Evolutionary conservation across 2,329 filamentous ascomycete species (phyloP).

Genomic region (Trichoderma brevicompactum): DNA sequence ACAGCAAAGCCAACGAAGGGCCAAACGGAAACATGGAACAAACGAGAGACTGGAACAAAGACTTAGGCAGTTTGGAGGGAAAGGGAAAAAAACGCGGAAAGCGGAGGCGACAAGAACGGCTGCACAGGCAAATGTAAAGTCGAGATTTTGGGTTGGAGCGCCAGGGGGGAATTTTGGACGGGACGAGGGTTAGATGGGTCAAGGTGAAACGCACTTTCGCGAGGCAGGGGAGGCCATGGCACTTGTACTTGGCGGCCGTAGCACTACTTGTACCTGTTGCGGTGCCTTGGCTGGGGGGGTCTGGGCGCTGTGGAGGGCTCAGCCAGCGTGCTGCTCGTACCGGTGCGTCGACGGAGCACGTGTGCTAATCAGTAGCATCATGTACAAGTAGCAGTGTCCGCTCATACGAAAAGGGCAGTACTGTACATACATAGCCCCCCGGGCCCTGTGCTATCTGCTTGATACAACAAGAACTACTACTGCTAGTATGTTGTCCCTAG

Average conservation of each 20-base stretch:
- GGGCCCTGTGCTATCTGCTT: too few species aligned
- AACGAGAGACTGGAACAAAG: constrained; percentile 28
- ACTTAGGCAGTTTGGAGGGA: constrained; percentile 13
- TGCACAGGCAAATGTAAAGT: not conserved
- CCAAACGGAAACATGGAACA: constrained; percentile 19
- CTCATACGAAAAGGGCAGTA: too few species aligned
- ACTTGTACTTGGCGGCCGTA: constrained; percentile 5
- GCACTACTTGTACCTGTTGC: not conserved
- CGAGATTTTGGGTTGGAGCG: constrained; percentile 12
- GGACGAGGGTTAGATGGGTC: constrained; percentile 28
- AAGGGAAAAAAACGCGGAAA: constrained; percentile 12
- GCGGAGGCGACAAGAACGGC: not conserved
- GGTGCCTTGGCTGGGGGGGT: not conserved
- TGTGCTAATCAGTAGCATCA: too few species aligned
- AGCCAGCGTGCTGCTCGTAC: not conserved
- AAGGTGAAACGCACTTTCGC: constrained; percentile 28
- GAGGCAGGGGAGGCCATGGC: constrained; percentile 27
- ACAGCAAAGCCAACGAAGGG: constrained; percentile 11
- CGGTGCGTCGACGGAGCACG: too few species aligned
- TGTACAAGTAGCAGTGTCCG: too few species aligned
- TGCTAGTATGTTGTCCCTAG: too few species aligned
- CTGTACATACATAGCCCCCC: too few species aligned
- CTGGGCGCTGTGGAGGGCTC: not conserved
- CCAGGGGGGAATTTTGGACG: constrained; percentile 25
- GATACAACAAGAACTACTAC: too few species aligned